Evolutionary conservation across 2,329 filamentous ascomycete genomes (phyloP), one percentile per base, ranked within the genome.

Genomic region (Epichloe typhina): DNA sequence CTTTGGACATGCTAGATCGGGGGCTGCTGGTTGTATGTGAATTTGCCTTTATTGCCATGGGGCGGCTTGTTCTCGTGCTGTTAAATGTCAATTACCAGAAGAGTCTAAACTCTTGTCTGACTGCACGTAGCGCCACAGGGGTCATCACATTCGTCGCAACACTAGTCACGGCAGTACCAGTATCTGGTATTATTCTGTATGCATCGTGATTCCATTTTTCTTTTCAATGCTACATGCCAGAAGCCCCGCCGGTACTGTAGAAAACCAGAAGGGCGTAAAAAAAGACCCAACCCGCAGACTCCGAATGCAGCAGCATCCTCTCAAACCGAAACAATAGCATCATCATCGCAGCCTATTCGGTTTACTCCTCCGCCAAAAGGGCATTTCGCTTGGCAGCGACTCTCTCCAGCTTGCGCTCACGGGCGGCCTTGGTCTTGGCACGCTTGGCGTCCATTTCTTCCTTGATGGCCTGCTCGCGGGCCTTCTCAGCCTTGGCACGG

Each of bases 391-490:
- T 98, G 73, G 86, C 84, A 70, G 78, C 73, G 72, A 85, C 81
- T 75, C 94, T 87, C 81, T 95, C 88, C 75, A 84, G 76, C 84
- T 93, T 93, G 80, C 93, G 86, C 86, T 97, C 93, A 77, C 93
- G 89, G 67, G 93, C 93, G 70, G 93, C 93, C 90, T 96, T 97
- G 84, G 89, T 97, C 89, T 95, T 96, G 73, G 89, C 88, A 79
- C 93, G 89, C 85, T 95, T 97, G 80, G 87, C 88, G 72, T 97
- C 93, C 93, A 98, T 98, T 81, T 97, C 90, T 72, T 97, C 90
- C 86, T 95, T 91, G 75, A 98, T 83, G 69, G 83, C 76, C 76
- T 83, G 83, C 86, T 97, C 93, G 75, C 93, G 93, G 61, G 83
- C 82, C 81, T 95, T 94, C 88, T 98, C 93, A 66, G 93, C 93